Conservation (phyloP, 140 eudicot genomes). For the Bidens hawaiensis region DNA sequence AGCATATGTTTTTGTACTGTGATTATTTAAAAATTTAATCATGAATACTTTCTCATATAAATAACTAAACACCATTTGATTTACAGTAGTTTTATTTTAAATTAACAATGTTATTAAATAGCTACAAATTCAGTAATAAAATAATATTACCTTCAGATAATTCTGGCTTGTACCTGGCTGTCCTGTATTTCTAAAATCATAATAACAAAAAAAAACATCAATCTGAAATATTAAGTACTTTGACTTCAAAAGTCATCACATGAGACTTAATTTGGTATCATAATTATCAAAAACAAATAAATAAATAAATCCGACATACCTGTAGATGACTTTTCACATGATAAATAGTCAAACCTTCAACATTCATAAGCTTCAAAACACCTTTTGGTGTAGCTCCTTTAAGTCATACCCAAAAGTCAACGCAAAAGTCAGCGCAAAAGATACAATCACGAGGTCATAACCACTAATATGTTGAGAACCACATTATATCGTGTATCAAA, state of each 20-base stretch:
- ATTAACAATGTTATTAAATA: background rate
- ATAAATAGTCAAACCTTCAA: slow-evolving; percentile 75
- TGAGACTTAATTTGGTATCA: background rate
- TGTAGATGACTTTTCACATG: slow-evolving; percentile 92
- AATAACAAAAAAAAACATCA: slow-evolving; percentile 8
- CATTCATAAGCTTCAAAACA: slow-evolving; percentile 87
- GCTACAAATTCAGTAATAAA: background rate
- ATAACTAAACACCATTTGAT: background rate
- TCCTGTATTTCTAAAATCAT: slow-evolving; percentile 75
- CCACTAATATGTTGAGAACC: background rate
- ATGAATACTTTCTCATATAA: background rate
- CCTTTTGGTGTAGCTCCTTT: slow-evolving; percentile 87
- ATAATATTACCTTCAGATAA: slow-evolving; percentile 62
- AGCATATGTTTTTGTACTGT: background rate
- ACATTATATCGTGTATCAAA: too few species aligned
- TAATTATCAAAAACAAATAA: background rate
- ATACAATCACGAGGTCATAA: background rate
- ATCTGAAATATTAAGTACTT: slow-evolving; percentile 2
- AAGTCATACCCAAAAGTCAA: slow-evolving; percentile 21
- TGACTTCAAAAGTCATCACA: slow-evolving; percentile 11
- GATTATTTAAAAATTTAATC: background rate
- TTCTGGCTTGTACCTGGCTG: slow-evolving; percentile 86
- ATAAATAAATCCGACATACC: slow-evolving; percentile 25
- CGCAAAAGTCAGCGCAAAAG: slow-evolving; percentile 17
- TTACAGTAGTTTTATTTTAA: background rate